Base-by-base conservation (phyloP, 306 rosid species). In the Sesbania bispinosa region DNA sequence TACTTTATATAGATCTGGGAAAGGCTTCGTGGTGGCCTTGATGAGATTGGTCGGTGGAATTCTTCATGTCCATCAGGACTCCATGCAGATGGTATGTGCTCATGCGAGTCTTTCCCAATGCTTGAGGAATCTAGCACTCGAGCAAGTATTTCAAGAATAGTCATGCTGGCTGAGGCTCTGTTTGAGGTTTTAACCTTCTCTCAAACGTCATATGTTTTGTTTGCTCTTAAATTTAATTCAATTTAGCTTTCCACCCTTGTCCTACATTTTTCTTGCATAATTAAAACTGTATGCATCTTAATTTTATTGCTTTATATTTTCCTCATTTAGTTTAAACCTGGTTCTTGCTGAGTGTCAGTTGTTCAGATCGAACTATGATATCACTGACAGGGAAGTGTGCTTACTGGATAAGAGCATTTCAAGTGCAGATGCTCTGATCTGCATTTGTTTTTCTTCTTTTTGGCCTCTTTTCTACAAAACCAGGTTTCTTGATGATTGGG, bases 101-200 rank as follows among this genome's bases (percentile, higher is more conserved):
- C 96, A 5, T 94, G 98, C 13, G 90, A 87, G 70, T 88, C 95
- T 14, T 73, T 78, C 69, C 85, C 82, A 64, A 36, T 79, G 76
- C 78, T 78, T 5, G 98, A 94, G 78, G 89, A 78, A 80, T 88
- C 97, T 16, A 83, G 87, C 77, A 83, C 98, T 76, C 92, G 91
- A 75, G 93, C 91, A 65, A 94, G 97, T 80, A 90, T 94, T 85
- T 94, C 98, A 36, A 89, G 98, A 85, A 90, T 94, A 55, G 91
- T 92, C 79, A 89, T 94, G 96, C 89, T 94, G 69, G 97, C 98
- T 61, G 98, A 90, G 73, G 97, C 98, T 78, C 81, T 94, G 48
- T 94, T 90, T 62, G 98, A 94, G 97, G 98, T 93, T 68, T 6
- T 32, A 63, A 53, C 51, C 72, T 78, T 63, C 53, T 67, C 72